Percentiles rank a stretch among this genome's conserved stretches.
phyloP scores from a whole-genome alignment of 2,329 filamentous ascomycete genomes.

The Trichoderma asperellum region DNA sequence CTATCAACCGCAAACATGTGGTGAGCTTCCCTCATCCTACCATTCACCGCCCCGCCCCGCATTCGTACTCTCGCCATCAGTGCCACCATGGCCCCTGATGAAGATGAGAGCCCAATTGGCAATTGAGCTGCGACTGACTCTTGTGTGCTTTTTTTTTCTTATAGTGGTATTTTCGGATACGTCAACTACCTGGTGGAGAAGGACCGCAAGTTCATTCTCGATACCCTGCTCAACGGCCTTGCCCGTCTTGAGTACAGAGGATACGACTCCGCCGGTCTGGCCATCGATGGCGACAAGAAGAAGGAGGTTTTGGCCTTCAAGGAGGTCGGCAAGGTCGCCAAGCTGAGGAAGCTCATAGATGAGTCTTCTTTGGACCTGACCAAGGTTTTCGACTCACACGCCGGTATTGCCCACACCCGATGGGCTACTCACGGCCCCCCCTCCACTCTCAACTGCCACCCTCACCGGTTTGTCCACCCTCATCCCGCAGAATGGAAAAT shows the following conservation, averaged over 20 bases:
- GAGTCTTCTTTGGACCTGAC: conserved; percentile 80
- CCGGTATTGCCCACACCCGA: conserved; percentile 96
- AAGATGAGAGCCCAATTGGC: conserved; percentile 3
- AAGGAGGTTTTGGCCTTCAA: conserved; percentile 97
- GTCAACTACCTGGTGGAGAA: conserved; percentile 99
- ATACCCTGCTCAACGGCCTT: conserved; percentile 94
- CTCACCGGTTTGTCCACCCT: conserved; percentile 73
- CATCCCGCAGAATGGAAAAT: background rate
- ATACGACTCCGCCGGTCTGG: conserved; percentile 96
- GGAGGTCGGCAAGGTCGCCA: conserved; percentile 98
- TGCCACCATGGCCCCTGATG: background rate
- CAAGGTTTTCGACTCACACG: conserved; percentile 97
- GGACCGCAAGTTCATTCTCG: conserved; percentile 93
- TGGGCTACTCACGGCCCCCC: conserved; percentile 98
- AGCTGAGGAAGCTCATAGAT: conserved; percentile 90
- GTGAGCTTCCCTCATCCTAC: conserved; percentile 31
- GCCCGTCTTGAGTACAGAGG: conserved; percentile 97
- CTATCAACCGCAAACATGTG: conserved; percentile 33
- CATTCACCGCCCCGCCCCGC: conserved; percentile 31
- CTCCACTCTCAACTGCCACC: conserved; percentile 95
- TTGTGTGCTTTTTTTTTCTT: conserved; percentile 26
- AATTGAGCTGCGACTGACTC: conserved; percentile 36
- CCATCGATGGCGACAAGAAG: conserved; percentile 97
- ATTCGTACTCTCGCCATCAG: background rate
- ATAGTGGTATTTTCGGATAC: conserved; percentile 96